Conservation (phyloP, 306 rosid species). For the Herpetospermum pedunculosum region DNA sequence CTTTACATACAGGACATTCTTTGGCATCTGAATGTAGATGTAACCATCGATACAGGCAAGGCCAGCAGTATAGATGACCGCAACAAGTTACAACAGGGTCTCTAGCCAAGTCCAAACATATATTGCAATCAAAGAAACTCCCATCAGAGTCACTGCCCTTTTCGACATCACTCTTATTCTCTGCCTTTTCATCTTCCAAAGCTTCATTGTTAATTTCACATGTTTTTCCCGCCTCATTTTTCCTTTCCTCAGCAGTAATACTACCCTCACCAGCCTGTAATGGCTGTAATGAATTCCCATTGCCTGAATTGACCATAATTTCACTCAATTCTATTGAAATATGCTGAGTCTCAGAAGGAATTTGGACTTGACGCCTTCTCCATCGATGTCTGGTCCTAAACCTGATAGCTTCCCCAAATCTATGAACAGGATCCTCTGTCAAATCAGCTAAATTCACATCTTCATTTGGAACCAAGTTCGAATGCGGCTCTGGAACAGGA, state of each 20-base stretch:
- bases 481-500: conserved; percentile 58
- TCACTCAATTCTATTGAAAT: conserved; percentile 51
- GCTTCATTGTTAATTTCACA: conserved; percentile 58
- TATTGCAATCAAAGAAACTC: conserved; percentile 84
- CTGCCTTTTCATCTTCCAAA: conserved; percentile 35
- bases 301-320: conserved; percentile 49
- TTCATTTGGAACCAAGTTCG: conserved; percentile 22
- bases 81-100: conserved; percentile 96
- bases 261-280: conserved; percentile 90
- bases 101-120: conserved; percentile 80
- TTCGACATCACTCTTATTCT: conserved; percentile 55
- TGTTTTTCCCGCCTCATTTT: conserved; percentile 37
- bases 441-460: conserved; percentile 46
- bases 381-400: conserved; percentile 43
- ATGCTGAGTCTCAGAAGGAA: conserved; percentile 31
- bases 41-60: conserved; percentile 81
- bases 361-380: conserved; percentile 34
- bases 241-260: conserved; percentile 59
- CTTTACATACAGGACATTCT: conserved; percentile 97
- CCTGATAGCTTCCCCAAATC: conserved; percentile 45
- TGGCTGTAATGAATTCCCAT: conserved; percentile 22
- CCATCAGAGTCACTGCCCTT: conserved; percentile 58
- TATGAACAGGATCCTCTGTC: conserved; percentile 38
- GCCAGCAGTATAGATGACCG: conserved; percentile 95
- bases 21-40: conserved; percentile 74